Conservation (phyloP, 2,329 filamentous ascomycete species). For the Eutypella sp. region DNA sequence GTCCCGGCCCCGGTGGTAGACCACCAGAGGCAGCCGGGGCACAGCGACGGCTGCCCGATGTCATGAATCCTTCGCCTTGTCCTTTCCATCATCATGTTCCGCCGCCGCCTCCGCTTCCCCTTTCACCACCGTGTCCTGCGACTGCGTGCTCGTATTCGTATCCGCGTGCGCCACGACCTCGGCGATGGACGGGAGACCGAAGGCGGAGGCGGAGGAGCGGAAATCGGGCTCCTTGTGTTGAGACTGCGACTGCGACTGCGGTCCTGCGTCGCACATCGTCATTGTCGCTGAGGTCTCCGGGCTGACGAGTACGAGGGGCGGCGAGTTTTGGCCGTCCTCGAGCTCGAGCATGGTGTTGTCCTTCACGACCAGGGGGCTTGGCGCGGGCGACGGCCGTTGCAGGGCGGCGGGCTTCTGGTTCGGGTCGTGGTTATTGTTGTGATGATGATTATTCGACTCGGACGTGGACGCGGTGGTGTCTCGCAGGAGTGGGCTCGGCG, state of each 20-base stretch:
- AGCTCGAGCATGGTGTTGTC: too few species aligned
- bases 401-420: background rate
- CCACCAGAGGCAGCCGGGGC: too few species aligned
- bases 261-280: background rate
- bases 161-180: slow-evolving; percentile 11
- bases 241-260: slow-evolving; percentile 16
- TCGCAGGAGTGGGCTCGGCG: slow-evolving; percentile 15
- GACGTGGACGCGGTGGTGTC: too few species aligned
- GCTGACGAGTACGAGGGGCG: slow-evolving; percentile 18
- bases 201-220: slow-evolving; percentile 16
- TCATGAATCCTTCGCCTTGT: too few species aligned
- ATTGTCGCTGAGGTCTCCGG: slow-evolving; percentile 16
- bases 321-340: slow-evolving; percentile 10
- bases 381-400: slow-evolving; percentile 12
- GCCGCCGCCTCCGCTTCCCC: too few species aligned
- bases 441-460: too few species aligned
- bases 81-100: too few species aligned
- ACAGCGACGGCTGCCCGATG: too few species aligned
- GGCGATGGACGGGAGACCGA: slow-evolving; percentile 23
- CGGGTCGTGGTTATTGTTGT: background rate
- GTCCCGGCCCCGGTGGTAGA: too few species aligned
- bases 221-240: background rate
- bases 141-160: too few species aligned
- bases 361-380: too few species aligned
- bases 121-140: too few species aligned